Percentiles rank a stretch among this genome's conserved stretches.
Conservation (phyloP, 108 stramenopile species). For the Cyclotella sp. region DNA sequence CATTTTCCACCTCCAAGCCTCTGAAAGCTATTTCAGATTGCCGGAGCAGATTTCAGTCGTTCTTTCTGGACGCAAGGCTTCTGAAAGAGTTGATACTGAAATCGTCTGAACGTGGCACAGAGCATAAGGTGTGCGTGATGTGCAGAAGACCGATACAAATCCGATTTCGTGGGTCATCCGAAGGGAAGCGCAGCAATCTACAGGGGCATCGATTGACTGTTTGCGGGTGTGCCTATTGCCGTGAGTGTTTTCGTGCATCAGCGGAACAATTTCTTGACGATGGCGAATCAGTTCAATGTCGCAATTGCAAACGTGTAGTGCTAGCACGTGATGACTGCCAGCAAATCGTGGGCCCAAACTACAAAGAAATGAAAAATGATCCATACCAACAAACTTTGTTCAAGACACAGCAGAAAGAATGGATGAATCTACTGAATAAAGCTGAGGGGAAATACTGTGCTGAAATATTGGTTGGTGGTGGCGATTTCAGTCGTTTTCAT, state of each 20-base stretch:
- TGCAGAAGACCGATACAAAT: slow-evolving; percentile 14
- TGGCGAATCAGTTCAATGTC: slow-evolving; percentile 13
- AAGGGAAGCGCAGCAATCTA: background rate
- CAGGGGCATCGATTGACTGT: slow-evolving; percentile 12
- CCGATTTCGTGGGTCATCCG: background rate
- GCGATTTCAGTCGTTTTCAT: background rate
- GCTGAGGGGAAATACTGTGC: slow-evolving; percentile 11
- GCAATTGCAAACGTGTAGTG: slow-evolving; percentile 14
- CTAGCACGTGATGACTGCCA: slow-evolving; percentile 13
- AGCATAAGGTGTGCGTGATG: slow-evolving; percentile 10
- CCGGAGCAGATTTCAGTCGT: background rate
- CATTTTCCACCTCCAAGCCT: background rate
- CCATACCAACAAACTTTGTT: background rate
- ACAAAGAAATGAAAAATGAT: slow-evolving; percentile 10
- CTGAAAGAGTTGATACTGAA: background rate
- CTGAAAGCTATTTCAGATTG: slow-evolving; percentile 15
- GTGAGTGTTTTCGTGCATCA: slow-evolving; percentile 13
- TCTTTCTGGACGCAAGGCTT: slow-evolving; percentile 7
- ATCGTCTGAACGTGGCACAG: background rate
- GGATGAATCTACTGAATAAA: slow-evolving; percentile 1
- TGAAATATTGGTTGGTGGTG: slow-evolving; percentile 10
- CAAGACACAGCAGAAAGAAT: background rate
- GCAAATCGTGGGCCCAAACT: background rate
- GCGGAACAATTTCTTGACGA: slow-evolving; percentile 8
- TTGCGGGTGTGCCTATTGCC: slow-evolving; percentile 15